Base-by-base conservation (phyloP, 164 flowering plant species). In the Nelumbo lutea region DNA sequence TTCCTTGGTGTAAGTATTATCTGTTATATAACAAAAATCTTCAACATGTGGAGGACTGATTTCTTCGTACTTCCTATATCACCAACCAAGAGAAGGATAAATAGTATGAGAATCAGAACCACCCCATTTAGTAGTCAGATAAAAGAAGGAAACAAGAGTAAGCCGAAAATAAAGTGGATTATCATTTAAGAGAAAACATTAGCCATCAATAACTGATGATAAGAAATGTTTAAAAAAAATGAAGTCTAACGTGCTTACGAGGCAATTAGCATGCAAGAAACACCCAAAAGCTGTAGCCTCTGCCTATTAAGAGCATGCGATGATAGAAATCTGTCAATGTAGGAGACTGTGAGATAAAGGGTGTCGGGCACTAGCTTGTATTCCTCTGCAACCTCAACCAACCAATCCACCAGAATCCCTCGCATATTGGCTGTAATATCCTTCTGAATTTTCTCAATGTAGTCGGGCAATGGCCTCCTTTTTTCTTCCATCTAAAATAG, bases 201-300 rank as follows among this genome's bases (percentile, higher is more conserved):
- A 59, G 11, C 15, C 3, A 57, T 10, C 48, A 63, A 59, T 14
- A 50, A 27, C 50, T 41, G 10, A n/a, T 10, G 42, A 9, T 38
- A 3, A 1, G 7, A 44, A 13, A 65, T 15, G 56, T 14, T 0
- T 7, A 1, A 45, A 66, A 27, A 69, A 48, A 56, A 4, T 42
- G 58, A 15, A 27, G 11, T 14, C n/a, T 1, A 3, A 42, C 14
- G 59, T 6, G 14, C 87, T 79, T 87, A 93, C 97, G 97, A 83
- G 43, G 97, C 97, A 68, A 91, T 81, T 39, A 90, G 95, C 96
- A 93, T 90, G 67, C 84, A 76, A 66, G 98, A 80, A 78, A 93
- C 91, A 1, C 97, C 98, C 48, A 90, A 82, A 40, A 88, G 82
- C 77, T 90, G 91, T 48, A 90, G 89, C 78, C 62, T 82, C 48